These are phyloP conservation scores for Boletus tomentosulus DNA, from an alignment of 768 basidiomycete genomes.

Conservation along the genomic window DNA sequence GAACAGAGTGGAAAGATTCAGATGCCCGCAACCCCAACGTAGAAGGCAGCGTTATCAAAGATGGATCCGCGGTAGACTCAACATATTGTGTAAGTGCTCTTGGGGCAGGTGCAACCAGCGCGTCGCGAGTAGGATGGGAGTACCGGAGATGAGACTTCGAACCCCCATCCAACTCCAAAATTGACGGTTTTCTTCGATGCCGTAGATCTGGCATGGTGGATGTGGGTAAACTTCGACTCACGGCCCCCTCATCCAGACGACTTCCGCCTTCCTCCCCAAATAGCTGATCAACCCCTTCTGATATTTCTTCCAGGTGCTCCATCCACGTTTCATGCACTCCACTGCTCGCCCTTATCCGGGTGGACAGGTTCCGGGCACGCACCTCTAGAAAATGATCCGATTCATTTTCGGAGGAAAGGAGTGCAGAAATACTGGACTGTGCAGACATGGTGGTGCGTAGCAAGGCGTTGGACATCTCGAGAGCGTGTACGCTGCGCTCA, in stretches of 20 bases:
- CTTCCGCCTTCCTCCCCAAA: constrained; percentile 33
- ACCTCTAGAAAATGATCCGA: constrained; percentile 45
- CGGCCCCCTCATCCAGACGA: constrained; percentile 17
- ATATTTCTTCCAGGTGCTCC: constrained; percentile 64
- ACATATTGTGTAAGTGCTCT: constrained; percentile 74
- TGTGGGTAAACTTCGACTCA: constrained; percentile 47
- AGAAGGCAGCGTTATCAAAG: constrained; percentile 58
- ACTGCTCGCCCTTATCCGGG: constrained; percentile 44
- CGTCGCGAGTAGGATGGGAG: constrained; percentile 46
- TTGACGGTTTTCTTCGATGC: constrained; percentile 44
- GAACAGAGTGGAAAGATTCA: constrained; percentile 25
- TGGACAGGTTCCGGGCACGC: constrained; percentile 49
- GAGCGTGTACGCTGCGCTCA: constrained; percentile 76
- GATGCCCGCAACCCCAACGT: constrained; percentile 60
- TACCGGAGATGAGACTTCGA: constrained; percentile 42
- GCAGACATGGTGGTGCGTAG: constrained; percentile 74
- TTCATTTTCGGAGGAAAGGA: constrained; percentile 45
- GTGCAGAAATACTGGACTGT: constrained; percentile 49
- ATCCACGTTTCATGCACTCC: constrained; percentile 55
- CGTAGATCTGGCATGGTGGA: constrained; percentile 29
- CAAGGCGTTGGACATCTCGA: constrained; percentile 81
- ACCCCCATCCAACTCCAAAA: constrained; percentile 34
- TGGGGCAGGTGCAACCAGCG: constrained; percentile 64
- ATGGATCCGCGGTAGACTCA: constrained; percentile 50
- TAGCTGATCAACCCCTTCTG: constrained; percentile 55